A percentile compares a stretch with the other conserved stretches of the same genome.
phyloP scores from a whole-genome alignment of 2,329 filamentous ascomycete genomes.

The Exophiala dermatitidis region DNA sequence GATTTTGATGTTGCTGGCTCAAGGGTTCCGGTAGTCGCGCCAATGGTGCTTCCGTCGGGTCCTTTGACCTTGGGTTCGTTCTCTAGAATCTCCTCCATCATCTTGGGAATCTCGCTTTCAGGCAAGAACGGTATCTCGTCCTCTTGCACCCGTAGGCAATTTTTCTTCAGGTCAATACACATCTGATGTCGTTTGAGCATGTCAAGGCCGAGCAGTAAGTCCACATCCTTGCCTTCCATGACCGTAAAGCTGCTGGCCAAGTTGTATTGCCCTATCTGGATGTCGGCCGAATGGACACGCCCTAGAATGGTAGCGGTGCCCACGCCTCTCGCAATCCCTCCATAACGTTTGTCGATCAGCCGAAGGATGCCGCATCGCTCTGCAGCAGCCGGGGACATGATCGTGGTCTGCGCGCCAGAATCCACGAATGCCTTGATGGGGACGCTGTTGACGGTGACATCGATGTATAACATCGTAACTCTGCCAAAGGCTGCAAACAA shows the following conservation, averaged over 20 bases:
- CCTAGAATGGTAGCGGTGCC: constrained; percentile 92
- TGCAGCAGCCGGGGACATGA: constrained; percentile 93
- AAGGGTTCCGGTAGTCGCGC: constrained; percentile 67
- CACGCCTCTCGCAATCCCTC: constrained; percentile 85
- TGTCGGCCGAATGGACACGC: constrained; percentile 88
- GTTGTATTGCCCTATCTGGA: constrained; percentile 81
- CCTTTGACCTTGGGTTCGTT: constrained; percentile 79
- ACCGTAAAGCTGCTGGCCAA: constrained; percentile 95
- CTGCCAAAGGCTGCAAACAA: constrained; percentile 58
- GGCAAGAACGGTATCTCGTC: constrained; percentile 84
- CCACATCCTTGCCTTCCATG: constrained; percentile 97
- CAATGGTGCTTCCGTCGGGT: constrained; percentile 81
- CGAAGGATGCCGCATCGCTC: constrained; percentile 93
- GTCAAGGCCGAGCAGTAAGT: constrained; percentile 84
- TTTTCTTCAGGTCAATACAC: constrained; percentile 76
- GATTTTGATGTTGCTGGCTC: constrained; percentile 13
- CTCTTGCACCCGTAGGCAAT: constrained; percentile 79
- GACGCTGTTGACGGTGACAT: constrained; percentile 87
- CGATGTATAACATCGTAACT: constrained; percentile 93
- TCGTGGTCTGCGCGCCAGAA: constrained; percentile 93
- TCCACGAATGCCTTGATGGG: constrained; percentile 95
- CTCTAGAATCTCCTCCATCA: constrained; percentile 59
- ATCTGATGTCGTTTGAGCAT: constrained; percentile 97
- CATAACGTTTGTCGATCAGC: constrained; percentile 84
- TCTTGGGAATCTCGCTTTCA: constrained; percentile 89